Evolutionary conservation across 2,329 filamentous ascomycete species (phyloP).

Genomic region (Helotiales sp.): DNA sequence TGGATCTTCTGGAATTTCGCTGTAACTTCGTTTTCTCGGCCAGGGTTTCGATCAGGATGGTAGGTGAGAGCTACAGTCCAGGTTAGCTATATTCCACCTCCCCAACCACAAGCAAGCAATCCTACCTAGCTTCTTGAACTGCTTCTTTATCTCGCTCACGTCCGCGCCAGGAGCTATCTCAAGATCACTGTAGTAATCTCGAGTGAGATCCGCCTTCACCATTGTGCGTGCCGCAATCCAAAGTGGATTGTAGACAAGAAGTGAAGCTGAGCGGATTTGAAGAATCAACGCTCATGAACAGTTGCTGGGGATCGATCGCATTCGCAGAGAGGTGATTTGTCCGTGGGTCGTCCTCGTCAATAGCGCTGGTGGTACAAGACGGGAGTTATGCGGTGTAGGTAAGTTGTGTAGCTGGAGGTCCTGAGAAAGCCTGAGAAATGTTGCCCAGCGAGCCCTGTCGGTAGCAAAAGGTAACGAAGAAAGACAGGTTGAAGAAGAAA

Average conservation of each 20-base stretch:
- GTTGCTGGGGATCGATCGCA: background rate
- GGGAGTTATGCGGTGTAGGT: background rate
- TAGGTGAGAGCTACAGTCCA: constrained; percentile 61
- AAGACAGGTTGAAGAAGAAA: background rate
- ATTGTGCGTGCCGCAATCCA: constrained; percentile 30
- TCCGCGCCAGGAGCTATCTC: constrained; percentile 63
- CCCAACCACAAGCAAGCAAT: background rate
- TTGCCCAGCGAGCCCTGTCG: constrained; percentile 4
- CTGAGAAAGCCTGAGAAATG: background rate
- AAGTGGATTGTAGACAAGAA: background rate
- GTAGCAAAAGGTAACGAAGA: background rate
- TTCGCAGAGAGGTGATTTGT: background rate
- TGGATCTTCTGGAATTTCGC: constrained; percentile 74
- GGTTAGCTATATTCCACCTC: constrained; percentile 21
- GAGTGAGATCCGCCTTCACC: constrained; percentile 44
- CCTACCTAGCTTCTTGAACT: constrained; percentile 69
- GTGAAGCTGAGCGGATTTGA: background rate
- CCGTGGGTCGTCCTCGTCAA: background rate
- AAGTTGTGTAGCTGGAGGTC: constrained; percentile 5
- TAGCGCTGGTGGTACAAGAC: constrained; percentile 4
- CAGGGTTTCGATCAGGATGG: constrained; percentile 74
- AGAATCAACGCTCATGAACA: constrained; percentile 4
- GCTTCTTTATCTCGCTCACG: constrained; percentile 69
- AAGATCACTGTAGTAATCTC: constrained; percentile 72
- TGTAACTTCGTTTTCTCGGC: constrained; percentile 67